These are phyloP conservation scores for slime mould (Dictyostelium discoideum) DNA, from an alignment of 78 protist genomes.

Conservation along the genomic window DNA sequence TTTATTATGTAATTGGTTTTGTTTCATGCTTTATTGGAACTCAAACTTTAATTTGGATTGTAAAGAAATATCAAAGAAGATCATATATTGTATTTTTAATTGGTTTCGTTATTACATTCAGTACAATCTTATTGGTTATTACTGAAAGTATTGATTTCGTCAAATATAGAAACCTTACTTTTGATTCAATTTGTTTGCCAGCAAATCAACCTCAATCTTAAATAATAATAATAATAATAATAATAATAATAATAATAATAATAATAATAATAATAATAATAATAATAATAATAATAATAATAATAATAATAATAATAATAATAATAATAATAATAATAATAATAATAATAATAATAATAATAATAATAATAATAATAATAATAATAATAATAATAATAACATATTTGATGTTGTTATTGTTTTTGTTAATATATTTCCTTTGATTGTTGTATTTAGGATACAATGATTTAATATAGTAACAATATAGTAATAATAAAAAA, in stretches of 20 bases:
- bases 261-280: neutral
- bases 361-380: neutral
- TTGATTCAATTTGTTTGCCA: slow-evolving; percentile 57
- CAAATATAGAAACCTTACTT: slow-evolving; percentile 47
- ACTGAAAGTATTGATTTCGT: slow-evolving; percentile 54
- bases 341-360: neutral
- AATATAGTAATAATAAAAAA: neutral
- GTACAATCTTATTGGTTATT: slow-evolving; percentile 33
- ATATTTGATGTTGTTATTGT: neutral
- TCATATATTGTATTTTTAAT: slow-evolving; percentile 62
- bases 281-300: neutral
- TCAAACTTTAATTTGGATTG: slow-evolving; percentile 54
- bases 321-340: neutral
- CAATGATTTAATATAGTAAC: neutral
- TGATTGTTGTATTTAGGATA: neutral
- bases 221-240: neutral
- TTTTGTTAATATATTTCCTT: neutral
- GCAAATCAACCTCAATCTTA: neutral
- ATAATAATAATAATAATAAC: neutral
- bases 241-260: neutral
- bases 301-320: neutral
- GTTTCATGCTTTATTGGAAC: slow-evolving; percentile 62
- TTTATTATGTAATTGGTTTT: slow-evolving; percentile 59
- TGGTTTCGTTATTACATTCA: slow-evolving; percentile 29
- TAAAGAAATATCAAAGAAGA: slow-evolving; percentile 65